Evolutionary conservation across 306 rosid genomes (phyloP), one percentile per base, ranked within the genome.

Genomic region (Pterocarpus santalinus): DNA sequence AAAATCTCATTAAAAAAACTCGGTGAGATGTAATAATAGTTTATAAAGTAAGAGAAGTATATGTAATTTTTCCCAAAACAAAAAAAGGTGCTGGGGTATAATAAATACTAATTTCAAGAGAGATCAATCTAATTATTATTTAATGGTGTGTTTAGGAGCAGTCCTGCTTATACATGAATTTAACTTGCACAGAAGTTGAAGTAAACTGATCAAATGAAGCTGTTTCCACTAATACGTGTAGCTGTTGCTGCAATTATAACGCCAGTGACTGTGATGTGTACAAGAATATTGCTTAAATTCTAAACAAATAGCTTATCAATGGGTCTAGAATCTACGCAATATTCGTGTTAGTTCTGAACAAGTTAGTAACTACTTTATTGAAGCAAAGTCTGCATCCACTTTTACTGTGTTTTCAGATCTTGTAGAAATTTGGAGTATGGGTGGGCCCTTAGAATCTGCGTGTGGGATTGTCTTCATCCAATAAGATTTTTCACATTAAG

Each of bases 391-490:
- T 6, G 61, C 66, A 43, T 7, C 68, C 33, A 39, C 60, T 63
- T 71, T 52, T 12, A 12, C 9, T 43, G 33, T 36, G 62, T 63
- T 63, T 28, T 7, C 5, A 80, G 14, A 73, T 22, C 4, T 10
- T 38, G 47, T 11, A 51, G 57, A 53, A 51, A 72, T 38, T 22
- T 64, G 10, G 73, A 6, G 17, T 22, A 15, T 61, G 6, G 69
- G 46, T 64, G 51, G 78, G 73, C 43, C 83, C 78, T 14, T 30
- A 44, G n/a, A 64, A 80, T 80, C 73, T 38, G 43, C 1, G 6
- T 32, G 58, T 62, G 44, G 69, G 82, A 43, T 71, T 79, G 77
- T 69, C 55, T 60, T 46, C 69, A 43, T 43, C 76, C 39, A 41
- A 10, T 22, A 10, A 46, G 35, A 52, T 55, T 55, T 55, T 55